Evolutionary conservation across 2,329 filamentous ascomycete genomes (phyloP), one percentile per base, ranked within the genome.

Genomic region (Ophiostoma australiae): DNA sequence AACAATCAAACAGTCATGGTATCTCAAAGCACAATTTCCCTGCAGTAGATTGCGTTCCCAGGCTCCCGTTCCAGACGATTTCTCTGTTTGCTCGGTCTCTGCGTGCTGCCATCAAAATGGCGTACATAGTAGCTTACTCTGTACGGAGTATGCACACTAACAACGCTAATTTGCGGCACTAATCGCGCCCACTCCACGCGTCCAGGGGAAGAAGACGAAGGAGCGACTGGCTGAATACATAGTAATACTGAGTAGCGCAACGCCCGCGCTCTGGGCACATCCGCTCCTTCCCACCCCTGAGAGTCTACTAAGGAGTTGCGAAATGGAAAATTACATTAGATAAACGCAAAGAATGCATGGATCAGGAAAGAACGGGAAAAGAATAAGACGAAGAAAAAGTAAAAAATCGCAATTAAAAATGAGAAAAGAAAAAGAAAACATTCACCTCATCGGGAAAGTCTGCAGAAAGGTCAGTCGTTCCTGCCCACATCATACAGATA

Each of bases 241-340:
- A n/a, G n/a, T 31, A 31, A 3, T 31, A 31, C 48, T 39, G 23
- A 67, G 27, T 44, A 63, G 67, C 70, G 67, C 70, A 66, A 68
- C 48, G 63, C 35, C 61, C 35, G 20, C 67, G 33, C 65, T 44
- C 41, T 44, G 69, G 44, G 31, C 23, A 58, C 67, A 66, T 58
- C 68, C 68, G 70, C 71, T 69, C 66, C 68, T 72, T 37, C 44
- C 63, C 61, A 68, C 73, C 73, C 72, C 72, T 72, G 71, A 70
- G 69, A 73, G 73, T 72, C 73, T 72, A 74, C 70, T 31, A 31
- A 31, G 27, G 1, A 31, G 27, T 31, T 31, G 27, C 27, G 71
- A 69, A 69, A 69, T 69, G 55, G 69, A 70, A 61, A 69, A 55
- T 35, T 23, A 58, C 33, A 58, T 15, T 52, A n/a, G 27, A 37